Evolutionary conservation across 805 yeast species (phyloP).

Genomic region (Priceomyces fermenticarens): DNA sequence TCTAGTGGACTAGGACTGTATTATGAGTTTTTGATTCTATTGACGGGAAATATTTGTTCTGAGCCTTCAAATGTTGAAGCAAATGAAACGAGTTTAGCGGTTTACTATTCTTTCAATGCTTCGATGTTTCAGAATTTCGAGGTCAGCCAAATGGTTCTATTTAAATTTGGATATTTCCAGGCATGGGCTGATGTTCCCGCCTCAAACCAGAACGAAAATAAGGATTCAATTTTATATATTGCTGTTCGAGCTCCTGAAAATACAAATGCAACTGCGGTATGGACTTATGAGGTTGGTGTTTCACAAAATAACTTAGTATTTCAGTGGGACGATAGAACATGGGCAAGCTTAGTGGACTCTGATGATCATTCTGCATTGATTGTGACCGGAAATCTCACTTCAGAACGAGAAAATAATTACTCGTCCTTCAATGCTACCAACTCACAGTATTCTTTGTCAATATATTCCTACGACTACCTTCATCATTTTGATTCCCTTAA

Average conservation of each 20-base stretch:
- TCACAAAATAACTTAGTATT: conserved; percentile 61
- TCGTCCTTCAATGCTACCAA: conserved; percentile 19
- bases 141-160: conserved; percentile 25
- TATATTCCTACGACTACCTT: conserved; percentile 43
- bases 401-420: conserved; percentile 8
- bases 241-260: conserved; percentile 42
- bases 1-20: conserved; percentile 43
- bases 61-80: conserved; percentile 24
- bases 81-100: conserved; percentile 28
- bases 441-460: conserved; percentile 38
- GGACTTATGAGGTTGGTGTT: conserved; percentile 68
- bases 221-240: conserved; percentile 26
- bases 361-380: conserved; percentile 68
- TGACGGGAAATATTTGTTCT: conserved; percentile 50
- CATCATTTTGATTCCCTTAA: conserved; percentile 38
- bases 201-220: conserved; percentile 5
- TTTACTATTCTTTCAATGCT: conserved; percentile 38
- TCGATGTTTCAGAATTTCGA: conserved; percentile 28
- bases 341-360: conserved; percentile 61
- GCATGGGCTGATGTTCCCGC: conserved; percentile 36
- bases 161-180: conserved; percentile 36
- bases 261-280: conserved; percentile 32
- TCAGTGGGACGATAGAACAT: conserved; percentile 63
- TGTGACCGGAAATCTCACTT: conserved; percentile 52
- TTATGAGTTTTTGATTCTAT: conserved; percentile 46